These are phyloP conservation scores for Phyllosticta citribraziliensis DNA, from an alignment of 2,329 filamentous ascomycete species.

Conservation along the genomic window DNA sequence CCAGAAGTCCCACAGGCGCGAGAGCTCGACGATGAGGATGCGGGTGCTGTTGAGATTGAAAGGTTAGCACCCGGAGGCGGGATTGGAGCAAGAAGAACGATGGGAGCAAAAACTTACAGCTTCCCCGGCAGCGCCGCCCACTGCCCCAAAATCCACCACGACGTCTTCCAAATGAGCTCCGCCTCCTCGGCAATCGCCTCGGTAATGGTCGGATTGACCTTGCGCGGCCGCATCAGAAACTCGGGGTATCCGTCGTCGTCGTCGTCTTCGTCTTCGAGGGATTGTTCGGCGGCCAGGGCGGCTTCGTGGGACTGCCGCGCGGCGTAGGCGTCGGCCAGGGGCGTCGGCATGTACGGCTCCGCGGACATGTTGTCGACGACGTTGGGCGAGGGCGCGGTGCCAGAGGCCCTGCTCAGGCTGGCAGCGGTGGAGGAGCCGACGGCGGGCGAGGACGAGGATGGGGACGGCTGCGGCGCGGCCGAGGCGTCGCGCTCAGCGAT, in stretches of 20 bases:
- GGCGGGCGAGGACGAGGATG: conserved; percentile 9
- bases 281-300: conserved; percentile 14
- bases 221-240: conserved; percentile 32
- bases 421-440: neutral
- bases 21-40: conserved; percentile 45
- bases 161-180: conserved; percentile 50
- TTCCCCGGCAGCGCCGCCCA: conserved; percentile 62
- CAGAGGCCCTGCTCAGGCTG: conserved; percentile 22
- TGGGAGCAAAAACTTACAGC: conserved; percentile 46
- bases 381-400: conserved; percentile 15
- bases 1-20: conserved; percentile 51
- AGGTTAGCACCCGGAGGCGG: too few species aligned
- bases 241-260: conserved; percentile 33
- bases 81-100: neutral
- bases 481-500: conserved; percentile 31
- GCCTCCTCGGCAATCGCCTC: conserved; percentile 58
- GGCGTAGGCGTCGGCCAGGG: conserved; percentile 14
- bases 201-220: conserved; percentile 35
- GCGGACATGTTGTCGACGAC: conserved; percentile 16
- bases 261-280: conserved; percentile 19
- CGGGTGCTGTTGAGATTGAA: conserved; percentile 41
- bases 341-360: conserved; percentile 12
- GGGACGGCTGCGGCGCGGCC: conserved; percentile 9
- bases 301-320: conserved; percentile 21
- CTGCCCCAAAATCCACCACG: conserved; percentile 55